These are phyloP conservation scores for Triticum dicoccoides DNA, from an alignment of 176 grass and related monocot genomes.

Conservation along the genomic window DNA sequence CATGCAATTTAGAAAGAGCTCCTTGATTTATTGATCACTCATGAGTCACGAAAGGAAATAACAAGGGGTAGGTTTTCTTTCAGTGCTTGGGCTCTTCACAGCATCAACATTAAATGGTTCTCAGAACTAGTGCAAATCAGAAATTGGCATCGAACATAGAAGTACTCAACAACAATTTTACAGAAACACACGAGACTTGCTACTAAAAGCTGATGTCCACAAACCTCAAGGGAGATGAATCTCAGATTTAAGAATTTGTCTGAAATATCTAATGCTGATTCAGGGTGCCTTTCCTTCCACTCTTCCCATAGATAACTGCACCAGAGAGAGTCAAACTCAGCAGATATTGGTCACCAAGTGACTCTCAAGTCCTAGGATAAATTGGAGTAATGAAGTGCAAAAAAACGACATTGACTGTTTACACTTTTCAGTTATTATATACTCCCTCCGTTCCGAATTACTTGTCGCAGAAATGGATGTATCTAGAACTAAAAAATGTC, in stretches of 20 bases:
- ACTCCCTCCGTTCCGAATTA: too few species aligned
- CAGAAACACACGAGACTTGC: not conserved
- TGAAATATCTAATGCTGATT: conserved; percentile 55
- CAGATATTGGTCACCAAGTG: conserved; percentile 16
- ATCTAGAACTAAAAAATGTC: too few species aligned
- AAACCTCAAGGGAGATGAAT: conserved; percentile 96
- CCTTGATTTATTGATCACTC: not conserved
- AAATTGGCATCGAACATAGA: not conserved
- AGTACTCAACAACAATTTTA: not conserved
- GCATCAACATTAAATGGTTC: conserved; percentile 5
- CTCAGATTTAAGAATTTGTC: conserved; percentile 78
- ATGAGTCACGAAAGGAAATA: too few species aligned
- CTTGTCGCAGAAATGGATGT: too few species aligned
- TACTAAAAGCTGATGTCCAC: conserved; percentile 23
- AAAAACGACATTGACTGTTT: not conserved
- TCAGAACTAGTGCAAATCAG: not conserved
- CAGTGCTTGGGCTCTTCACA: conserved; percentile 17
- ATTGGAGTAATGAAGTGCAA: not conserved
- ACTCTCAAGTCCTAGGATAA: conserved; percentile 8
- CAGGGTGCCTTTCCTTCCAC: conserved; percentile 90
- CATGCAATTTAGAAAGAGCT: conserved; percentile 4
- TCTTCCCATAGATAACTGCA: conserved; percentile 97
- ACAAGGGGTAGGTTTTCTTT: not conserved
- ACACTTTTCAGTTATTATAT: conserved; percentile 4
- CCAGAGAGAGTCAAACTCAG: conserved; percentile 22